Evolutionary conservation across 768 basidiomycete species (phyloP).

Genomic region (Suillus brevipes): DNA sequence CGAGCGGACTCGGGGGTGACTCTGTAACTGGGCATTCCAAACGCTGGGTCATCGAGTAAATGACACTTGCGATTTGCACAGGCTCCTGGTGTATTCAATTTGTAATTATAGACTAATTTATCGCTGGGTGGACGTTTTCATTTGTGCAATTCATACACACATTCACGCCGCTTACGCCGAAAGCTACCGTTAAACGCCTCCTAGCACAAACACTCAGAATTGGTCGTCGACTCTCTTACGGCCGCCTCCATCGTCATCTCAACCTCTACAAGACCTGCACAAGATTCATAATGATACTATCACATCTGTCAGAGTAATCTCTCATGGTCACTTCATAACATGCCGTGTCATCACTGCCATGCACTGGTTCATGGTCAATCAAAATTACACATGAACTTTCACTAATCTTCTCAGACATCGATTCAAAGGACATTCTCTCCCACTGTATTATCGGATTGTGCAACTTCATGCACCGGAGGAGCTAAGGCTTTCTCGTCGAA

Average conservation of each 20-base stretch:
- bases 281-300: slow-evolving; percentile 65
- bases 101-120: background rate
- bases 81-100: background rate
- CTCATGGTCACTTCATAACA: slow-evolving; percentile 14
- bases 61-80: background rate
- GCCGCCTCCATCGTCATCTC: background rate
- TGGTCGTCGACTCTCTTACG: background rate
- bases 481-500: slow-evolving; percentile 65
- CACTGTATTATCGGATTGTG: slow-evolving; percentile 67
- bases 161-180: background rate
- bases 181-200: background rate
- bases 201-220: background rate
- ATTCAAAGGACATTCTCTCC: slow-evolving; percentile 90
- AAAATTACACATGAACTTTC: slow-evolving; percentile 84
- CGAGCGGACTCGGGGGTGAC: slow-evolving; percentile 4
- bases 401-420: slow-evolving; percentile 57
- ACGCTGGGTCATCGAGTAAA: slow-evolving; percentile 33
- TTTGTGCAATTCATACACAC: background rate
- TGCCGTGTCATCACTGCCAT: slow-evolving; percentile 15
- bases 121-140: background rate
- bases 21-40: slow-evolving; percentile 14
- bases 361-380: slow-evolving; percentile 41
- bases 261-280: background rate
- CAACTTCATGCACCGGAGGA: slow-evolving; percentile 87
- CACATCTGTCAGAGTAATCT: slow-evolving; percentile 62